Percentiles rank a stretch among this genome's conserved stretches.
phyloP scores from a whole-genome alignment of 2,329 filamentous ascomycete genomes.

The Lomentospora prolificans region DNA sequence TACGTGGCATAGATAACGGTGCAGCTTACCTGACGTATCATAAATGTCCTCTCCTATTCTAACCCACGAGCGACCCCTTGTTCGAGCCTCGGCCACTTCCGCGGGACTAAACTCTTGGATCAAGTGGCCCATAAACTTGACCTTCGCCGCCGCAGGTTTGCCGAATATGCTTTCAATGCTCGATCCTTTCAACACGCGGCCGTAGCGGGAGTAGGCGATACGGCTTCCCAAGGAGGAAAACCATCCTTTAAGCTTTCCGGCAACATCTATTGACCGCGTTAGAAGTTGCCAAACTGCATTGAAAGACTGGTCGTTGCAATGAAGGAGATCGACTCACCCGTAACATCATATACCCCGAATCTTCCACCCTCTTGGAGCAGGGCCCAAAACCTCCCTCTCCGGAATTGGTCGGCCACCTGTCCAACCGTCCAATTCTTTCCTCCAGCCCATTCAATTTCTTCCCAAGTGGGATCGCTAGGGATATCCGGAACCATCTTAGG shows the following conservation, averaged over 20 bases:
- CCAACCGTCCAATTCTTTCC: constrained; percentile 2
- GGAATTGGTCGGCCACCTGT: constrained; percentile 2
- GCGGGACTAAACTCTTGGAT: neutral
- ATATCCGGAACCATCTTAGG: neutral
- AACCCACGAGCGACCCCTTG: constrained; percentile 8
- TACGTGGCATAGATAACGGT: neutral
- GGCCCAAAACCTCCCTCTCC: neutral
- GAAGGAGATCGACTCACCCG: constrained; percentile 2
- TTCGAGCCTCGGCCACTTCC: constrained; percentile 7
- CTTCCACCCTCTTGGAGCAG: neutral
- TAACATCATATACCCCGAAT: neutral
- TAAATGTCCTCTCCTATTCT: constrained; percentile 11
- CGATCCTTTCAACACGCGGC: neutral
- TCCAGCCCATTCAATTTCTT: no score
- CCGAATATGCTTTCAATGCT: neutral
- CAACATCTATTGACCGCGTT: no score
- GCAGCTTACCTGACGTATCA: constrained; percentile 12
- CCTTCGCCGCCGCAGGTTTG: neutral
- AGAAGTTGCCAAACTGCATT: no score
- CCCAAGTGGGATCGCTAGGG: neutral
- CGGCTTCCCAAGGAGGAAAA: neutral
- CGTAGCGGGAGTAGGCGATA: neutral
- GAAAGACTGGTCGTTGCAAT: no score
- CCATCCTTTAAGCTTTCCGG: no score
- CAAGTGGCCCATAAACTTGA: neutral